A percentile compares a stretch with the other conserved stretches of the same genome.
These are phyloP conservation scores for Suillus alpinus DNA, from an alignment of 768 basidiomycete species.

Conservation along the genomic window DNA sequence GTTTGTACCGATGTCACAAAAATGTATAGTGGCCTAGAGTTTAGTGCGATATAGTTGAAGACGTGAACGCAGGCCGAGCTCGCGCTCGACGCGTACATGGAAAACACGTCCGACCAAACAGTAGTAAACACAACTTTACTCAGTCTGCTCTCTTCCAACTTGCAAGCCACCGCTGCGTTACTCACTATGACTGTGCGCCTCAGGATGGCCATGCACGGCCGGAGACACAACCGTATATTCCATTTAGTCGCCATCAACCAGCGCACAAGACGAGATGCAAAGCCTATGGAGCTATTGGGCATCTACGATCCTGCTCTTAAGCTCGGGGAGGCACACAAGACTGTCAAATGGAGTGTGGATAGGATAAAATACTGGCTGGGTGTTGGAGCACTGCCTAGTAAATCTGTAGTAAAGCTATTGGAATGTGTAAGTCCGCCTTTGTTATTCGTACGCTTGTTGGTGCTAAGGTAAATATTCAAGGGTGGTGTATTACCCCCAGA, in stretches of 20 bases:
- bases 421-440: conserved; percentile 54
- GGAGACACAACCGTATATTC: conserved; percentile 70
- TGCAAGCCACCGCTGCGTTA: neutral
- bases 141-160: neutral
- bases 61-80: neutral
- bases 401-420: conserved; percentile 72
- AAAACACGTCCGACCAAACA: conserved; percentile 22
- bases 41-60: neutral
- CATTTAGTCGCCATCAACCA: conserved; percentile 84
- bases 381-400: conserved; percentile 80
- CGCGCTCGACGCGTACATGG: neutral
- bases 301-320: conserved; percentile 72
- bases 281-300: conserved; percentile 85
- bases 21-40: neutral
- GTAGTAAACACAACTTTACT: conserved; percentile 13
- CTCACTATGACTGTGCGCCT: conserved; percentile 78
- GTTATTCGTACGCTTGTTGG: neutral
- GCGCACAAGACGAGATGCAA: conserved; percentile 70
- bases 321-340: conserved; percentile 56
- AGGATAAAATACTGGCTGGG: conserved; percentile 89
- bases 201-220: conserved; percentile 81
- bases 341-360: conserved; percentile 86
- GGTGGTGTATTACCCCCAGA: conserved; percentile 59
- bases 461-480: conserved; percentile 31
- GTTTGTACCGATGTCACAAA: neutral